Evolutionary conservation across 2,329 filamentous ascomycete genomes (phyloP), one percentile per base, ranked within the genome.

Genomic region (Fusarium luffae): DNA sequence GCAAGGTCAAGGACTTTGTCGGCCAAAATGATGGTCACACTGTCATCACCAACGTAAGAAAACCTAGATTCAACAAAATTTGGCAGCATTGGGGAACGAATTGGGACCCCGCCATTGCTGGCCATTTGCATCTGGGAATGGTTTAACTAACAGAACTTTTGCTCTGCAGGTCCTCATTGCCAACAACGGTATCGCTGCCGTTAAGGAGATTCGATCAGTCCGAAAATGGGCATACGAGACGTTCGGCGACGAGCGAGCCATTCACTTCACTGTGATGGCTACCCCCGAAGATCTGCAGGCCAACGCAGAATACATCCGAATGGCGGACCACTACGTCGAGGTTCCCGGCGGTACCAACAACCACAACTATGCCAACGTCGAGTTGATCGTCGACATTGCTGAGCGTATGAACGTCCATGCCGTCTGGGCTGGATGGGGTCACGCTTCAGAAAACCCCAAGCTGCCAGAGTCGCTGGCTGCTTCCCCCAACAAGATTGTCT

Each of bases 141-240:
- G 43, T 16, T 57, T 57, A 55, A 50, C 63, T 75, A 52, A 76
- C 68, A 13, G 21, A 23, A 42, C 51, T 41, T 59, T 42, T 56
- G 14, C 46, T 59, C 40, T 32, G 21, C 77, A 98, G 95, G 94
- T 98, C 57, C 88, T 99, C 71, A 99, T 99, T 82, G 96, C 96
- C 80, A 99, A 99, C 87, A 99, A 99, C 85, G 96, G 96, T 88
- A 99, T 99, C 82, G 96, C 96, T 54, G 96, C 96, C 79, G 96
- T 99, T 82, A 99, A 99, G 84, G 96, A 99, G 84, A 99, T 99
- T 80, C 91, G 96, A 82, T 98, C 95, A 64, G 95, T 99, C 79
- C 92, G 96, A 82, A 99, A 98, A 94, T 99, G 96, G 96, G 96
- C 96, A 67, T 99, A 99, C 90, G 96, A 99, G 85, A 97, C 93